phyloP scores from a whole-genome alignment of 352 stramenopile species.

The Phytophthora pseudosyringae region DNA sequence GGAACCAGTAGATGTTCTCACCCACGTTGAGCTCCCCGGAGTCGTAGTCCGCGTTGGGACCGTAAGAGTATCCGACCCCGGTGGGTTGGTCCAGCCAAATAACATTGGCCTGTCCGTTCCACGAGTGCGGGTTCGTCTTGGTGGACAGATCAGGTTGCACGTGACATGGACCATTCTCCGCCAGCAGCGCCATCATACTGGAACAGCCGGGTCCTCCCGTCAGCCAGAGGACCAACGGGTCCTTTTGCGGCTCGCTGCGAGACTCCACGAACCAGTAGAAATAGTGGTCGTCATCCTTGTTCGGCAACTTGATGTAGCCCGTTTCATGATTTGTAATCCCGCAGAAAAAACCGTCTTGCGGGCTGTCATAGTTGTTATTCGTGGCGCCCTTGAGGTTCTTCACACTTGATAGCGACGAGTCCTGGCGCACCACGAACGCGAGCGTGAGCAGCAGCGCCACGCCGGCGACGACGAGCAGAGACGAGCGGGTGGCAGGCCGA shows the following conservation, averaged over 20 bases:
- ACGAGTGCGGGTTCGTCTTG: constrained; percentile 59
- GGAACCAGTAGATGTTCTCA: constrained; percentile 75
- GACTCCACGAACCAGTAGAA: constrained; percentile 80
- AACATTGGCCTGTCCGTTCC: constrained; percentile 71
- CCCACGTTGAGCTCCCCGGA: constrained; percentile 58
- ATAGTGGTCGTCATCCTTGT: constrained; percentile 62
- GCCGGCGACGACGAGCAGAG: constrained; percentile 34
- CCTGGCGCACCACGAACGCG: constrained; percentile 35
- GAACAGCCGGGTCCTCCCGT: constrained; percentile 69
- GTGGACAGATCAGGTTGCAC: constrained; percentile 56
- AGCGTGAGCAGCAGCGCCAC: constrained; percentile 45
- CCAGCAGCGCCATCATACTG: constrained; percentile 60
- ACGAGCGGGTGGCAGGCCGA: not conserved
- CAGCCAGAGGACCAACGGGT: constrained; percentile 73
- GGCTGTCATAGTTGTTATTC: constrained; percentile 17
- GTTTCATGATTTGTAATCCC: constrained; percentile 47
- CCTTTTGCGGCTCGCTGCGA: constrained; percentile 32
- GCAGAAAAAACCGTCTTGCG: constrained; percentile 42
- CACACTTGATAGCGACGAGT: constrained; percentile 25
- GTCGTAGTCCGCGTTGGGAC: constrained; percentile 45
- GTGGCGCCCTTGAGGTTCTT: constrained; percentile 31
- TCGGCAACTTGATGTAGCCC: constrained; percentile 60
- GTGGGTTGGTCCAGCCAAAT: constrained; percentile 80
- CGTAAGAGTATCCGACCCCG: constrained; percentile 73
- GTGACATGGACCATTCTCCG: constrained; percentile 71